Percentiles rank a stretch among this genome's conserved stretches.
These are phyloP conservation scores for Daldinia childiae DNA, from an alignment of 495 filamentous ascomycete genomes.

Conservation along the genomic window DNA sequence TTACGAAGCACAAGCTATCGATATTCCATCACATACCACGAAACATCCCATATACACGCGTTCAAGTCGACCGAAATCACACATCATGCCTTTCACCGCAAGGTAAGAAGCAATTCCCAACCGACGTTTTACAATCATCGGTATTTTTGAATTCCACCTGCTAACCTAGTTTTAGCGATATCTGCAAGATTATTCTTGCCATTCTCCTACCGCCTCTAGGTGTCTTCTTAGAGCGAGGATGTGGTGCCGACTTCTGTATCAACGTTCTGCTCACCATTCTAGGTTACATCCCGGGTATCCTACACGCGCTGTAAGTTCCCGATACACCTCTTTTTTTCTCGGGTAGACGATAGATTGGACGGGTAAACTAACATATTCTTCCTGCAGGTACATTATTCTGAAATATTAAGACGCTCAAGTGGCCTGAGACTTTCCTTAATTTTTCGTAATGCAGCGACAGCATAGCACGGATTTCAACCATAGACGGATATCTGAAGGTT, in stretches of 20 bases:
- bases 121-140: slow-evolving; percentile 1
- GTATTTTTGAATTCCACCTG: slow-evolving; percentile 3
- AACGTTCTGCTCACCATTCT: slow-evolving; percentile 88
- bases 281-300: slow-evolving; percentile 80
- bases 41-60: background rate
- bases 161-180: slow-evolving; percentile 66
- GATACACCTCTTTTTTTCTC: background rate
- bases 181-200: slow-evolving; percentile 90
- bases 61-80: background rate
- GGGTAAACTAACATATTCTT: slow-evolving; percentile 20
- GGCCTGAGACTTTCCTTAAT: slow-evolving; percentile 16
- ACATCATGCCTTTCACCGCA: slow-evolving; percentile 65
- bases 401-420: slow-evolving; percentile 53
- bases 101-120: slow-evolving; percentile 52
- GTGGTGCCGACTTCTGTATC: slow-evolving; percentile 82
- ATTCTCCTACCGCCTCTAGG: slow-evolving; percentile 88
- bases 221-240: slow-evolving; percentile 91
- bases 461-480: slow-evolving; percentile 26
- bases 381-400: slow-evolving; percentile 57
- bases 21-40: background rate
- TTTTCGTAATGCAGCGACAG: slow-evolving; percentile 24
- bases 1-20: background rate
- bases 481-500: slow-evolving; percentile 23
- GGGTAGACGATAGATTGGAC: background rate
- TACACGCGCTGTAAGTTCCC: slow-evolving; percentile 70